phyloP scores from a whole-genome alignment of 2,329 filamentous ascomycete species.

The Fusarium sp. region DNA sequence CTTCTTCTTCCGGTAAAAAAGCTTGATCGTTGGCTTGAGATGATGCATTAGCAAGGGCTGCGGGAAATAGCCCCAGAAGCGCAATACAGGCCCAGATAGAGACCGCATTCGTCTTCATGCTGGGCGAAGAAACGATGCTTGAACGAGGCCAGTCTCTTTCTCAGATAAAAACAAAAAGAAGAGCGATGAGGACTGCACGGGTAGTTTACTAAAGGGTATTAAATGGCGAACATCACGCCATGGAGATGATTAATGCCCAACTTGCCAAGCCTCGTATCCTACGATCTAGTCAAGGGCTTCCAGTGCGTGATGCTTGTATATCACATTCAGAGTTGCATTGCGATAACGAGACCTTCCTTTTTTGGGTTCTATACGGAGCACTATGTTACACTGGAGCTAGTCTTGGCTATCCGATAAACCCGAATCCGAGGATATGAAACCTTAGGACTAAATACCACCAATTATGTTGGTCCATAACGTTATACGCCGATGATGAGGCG shows the following conservation, averaged over 20 bases:
- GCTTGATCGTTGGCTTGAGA: background rate
- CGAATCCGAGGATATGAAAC: background rate
- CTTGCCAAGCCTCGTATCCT: background rate
- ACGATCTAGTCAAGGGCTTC: background rate
- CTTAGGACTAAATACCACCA: background rate
- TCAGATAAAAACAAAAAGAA: no score
- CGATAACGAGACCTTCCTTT: background rate
- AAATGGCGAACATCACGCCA: background rate
- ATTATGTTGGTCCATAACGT: background rate
- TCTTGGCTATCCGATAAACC: background rate
- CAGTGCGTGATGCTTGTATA: background rate
- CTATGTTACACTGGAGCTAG: background rate
- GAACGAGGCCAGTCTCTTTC: no score
- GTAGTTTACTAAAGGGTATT: background rate
- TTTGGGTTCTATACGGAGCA: background rate
- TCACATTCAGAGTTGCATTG: background rate
- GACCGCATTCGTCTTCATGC: background rate
- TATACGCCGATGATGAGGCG: background rate
- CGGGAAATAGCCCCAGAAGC: background rate
- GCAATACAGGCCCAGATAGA: background rate
- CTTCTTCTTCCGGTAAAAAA: background rate
- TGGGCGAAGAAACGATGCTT: background rate
- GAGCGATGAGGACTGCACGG: background rate
- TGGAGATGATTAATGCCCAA: background rate
- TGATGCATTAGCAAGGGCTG: background rate